These are phyloP conservation scores for Komagataella populi DNA, from an alignment of 805 yeast species.

Conservation along the genomic window DNA sequence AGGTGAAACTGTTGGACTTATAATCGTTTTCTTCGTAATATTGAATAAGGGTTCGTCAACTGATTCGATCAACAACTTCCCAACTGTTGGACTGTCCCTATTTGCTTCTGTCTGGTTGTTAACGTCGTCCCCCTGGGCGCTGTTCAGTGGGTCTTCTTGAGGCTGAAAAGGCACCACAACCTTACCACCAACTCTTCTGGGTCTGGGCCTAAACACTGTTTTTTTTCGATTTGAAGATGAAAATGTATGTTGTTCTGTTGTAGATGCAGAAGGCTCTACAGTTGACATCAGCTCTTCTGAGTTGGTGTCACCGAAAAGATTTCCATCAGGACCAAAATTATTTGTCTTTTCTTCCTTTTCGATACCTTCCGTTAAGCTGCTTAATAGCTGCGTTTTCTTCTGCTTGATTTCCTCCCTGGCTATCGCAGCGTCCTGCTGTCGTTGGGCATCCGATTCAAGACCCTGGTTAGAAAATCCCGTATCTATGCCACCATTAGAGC, in stretches of 20 bases:
- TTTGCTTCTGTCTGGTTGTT: neutral
- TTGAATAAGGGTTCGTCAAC: conserved; percentile 44
- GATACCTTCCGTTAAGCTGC: conserved; percentile 27
- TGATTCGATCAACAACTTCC: conserved; percentile 5
- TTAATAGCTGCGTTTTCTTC: conserved; percentile 21
- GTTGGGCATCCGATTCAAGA: neutral
- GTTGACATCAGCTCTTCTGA: neutral
- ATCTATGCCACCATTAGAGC: neutral
- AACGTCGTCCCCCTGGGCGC: neutral
- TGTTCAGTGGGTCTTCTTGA: neutral
- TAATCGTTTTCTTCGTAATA: conserved; percentile 14
- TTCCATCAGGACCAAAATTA: neutral
- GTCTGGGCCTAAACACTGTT: neutral
- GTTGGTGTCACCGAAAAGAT: neutral
- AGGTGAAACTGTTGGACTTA: conserved; percentile 6
- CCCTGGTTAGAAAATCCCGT: neutral
- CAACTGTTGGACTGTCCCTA: neutral
- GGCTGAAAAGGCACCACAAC: neutral
- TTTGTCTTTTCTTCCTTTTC: conserved; percentile 6
- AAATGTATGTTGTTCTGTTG: neutral
- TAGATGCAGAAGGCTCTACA: neutral
- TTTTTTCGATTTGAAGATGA: neutral
- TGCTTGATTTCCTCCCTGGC: conserved; percentile 11
- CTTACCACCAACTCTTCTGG: neutral
- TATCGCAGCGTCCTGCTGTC: neutral